Evolutionary conservation across 2,329 filamentous ascomycete genomes (phyloP), one percentile per base, ranked within the genome.

Genomic region (Xylaria polymorpha): DNA sequence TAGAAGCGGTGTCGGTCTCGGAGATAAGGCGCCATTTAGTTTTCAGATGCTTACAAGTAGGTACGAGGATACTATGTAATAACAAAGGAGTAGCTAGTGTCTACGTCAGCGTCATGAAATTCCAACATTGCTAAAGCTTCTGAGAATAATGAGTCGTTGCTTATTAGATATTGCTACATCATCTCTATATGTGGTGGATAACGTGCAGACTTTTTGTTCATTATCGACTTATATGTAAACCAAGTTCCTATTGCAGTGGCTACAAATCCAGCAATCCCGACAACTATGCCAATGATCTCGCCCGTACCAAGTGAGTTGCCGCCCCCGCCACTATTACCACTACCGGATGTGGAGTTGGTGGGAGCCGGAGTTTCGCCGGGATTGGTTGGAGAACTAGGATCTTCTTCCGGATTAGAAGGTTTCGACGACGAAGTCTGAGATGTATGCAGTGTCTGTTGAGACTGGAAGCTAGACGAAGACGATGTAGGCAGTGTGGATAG

Each of bases 241-340:
- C 41, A 68, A 32, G 57, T 59, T 18, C 55, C 61, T 60, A 68
- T 65, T 37, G 61, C 66, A 20, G 66, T 61, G 18, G 50, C 61
- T 48, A 68, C 15, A 37, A 68, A 61, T 10, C 61, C 61, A 14
- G 46, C 37, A 48, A 68, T 22, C 22, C 66, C 66, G n/a, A 68
- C 15, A 51, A 68, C 66, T 10, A 68, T 64, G 22, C 66, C 66
- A 29, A 68, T 46, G 14, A 68, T 64, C 10, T 61, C 61, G 18
- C 46, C 48, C 0, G 56, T 64, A 25, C 48, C 56, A 29, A 68
- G 66, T 15, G n/a, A 48, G 55, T 61, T 61, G 8, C 41, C 25
- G 4, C 51, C 22, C 9, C 50, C 43, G 22, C 43, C 41, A 6
- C 20, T 50, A 8, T 39, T 56, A 3, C 48, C 64, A 4, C 25